phyloP scores from a whole-genome alignment of 2,329 filamentous ascomycete species.

The Fusarium pseudonygamai region DNA sequence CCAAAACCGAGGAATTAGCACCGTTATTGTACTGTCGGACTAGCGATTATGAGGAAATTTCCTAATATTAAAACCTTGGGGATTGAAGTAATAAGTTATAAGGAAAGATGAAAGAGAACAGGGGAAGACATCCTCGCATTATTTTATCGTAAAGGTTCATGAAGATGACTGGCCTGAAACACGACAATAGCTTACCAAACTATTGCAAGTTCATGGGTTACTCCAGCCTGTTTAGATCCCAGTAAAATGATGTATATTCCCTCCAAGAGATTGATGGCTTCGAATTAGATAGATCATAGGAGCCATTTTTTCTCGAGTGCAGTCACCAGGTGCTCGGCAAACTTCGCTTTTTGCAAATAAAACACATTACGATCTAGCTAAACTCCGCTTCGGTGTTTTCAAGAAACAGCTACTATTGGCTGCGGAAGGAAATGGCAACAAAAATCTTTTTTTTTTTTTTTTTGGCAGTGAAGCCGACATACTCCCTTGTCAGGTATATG shows the following conservation, averaged over 20 bases:
- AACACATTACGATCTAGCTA: not conserved
- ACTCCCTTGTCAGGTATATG: not conserved
- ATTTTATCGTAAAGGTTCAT: too few relatives aligned
- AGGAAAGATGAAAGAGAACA: not conserved
- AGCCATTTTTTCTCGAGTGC: not conserved
- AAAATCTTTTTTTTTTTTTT: too few relatives aligned
- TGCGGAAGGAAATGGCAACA: too few relatives aligned
- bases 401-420: too few relatives aligned
- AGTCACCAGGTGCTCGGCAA: not conserved
- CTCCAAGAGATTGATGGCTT: not conserved
- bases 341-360: too few relatives aligned
- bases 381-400: not conserved
- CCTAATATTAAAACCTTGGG: not conserved
- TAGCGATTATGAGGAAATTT: not conserved
- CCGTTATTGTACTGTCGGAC: not conserved
- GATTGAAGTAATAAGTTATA: not conserved
- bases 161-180: not conserved
- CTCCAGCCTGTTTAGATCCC: not conserved
- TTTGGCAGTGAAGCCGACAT: not conserved
- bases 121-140: not conserved
- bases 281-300: not conserved
- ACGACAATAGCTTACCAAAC: not conserved
- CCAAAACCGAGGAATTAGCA: not conserved
- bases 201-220: not conserved
- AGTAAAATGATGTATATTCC: not conserved